phyloP scores from a whole-genome alignment of 2,329 filamentous ascomycete genomes.

The Monosporascus sp. region DNA sequence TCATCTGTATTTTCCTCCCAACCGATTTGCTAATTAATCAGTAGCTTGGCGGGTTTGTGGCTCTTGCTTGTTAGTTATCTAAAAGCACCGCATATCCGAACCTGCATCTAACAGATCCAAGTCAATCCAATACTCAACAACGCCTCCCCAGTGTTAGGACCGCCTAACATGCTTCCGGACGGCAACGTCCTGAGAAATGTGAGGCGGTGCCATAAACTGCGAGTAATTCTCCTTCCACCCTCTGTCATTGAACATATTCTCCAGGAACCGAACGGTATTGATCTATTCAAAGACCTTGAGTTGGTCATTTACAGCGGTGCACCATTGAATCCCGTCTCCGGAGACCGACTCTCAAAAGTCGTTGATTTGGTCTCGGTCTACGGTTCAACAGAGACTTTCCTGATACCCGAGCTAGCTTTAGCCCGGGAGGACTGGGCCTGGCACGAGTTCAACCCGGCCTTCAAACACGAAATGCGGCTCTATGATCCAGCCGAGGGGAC shows the following conservation, averaged over 20 bases:
- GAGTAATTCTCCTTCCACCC: constrained; percentile 9
- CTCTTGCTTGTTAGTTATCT: constrained; percentile 2
- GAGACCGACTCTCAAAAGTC: constrained; percentile 4
- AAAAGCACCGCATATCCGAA: background rate
- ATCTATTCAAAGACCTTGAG: constrained; percentile 11
- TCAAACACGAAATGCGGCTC: constrained; percentile 23
- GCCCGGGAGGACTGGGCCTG: constrained; percentile 24
- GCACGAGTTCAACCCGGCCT: constrained; percentile 28
- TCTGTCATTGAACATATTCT: constrained; percentile 12
- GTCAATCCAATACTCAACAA: constrained; percentile 12
- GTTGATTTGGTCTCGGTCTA: constrained; percentile 11
- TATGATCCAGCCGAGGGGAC: constrained; percentile 8
- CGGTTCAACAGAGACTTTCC: constrained; percentile 18
- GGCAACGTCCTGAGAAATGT: constrained; percentile 10
- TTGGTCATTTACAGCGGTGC: constrained; percentile 13
- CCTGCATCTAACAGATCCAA: constrained; percentile 1
- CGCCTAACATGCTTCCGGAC: constrained; percentile 13
- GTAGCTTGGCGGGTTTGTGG: constrained; percentile 5
- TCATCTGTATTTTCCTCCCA: background rate
- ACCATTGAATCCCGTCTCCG: constrained; percentile 5
- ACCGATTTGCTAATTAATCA: background rate
- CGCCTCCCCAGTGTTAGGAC: constrained; percentile 11
- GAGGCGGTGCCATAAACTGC: constrained; percentile 9
- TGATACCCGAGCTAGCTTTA: constrained; percentile 11
- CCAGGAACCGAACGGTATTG: constrained; percentile 9